A percentile compares a stretch with the other conserved stretches of the same genome.
Evolutionary conservation across 148 eudicot genomes (phyloP).

Genomic region (Dysphania ambrosioides): DNA sequence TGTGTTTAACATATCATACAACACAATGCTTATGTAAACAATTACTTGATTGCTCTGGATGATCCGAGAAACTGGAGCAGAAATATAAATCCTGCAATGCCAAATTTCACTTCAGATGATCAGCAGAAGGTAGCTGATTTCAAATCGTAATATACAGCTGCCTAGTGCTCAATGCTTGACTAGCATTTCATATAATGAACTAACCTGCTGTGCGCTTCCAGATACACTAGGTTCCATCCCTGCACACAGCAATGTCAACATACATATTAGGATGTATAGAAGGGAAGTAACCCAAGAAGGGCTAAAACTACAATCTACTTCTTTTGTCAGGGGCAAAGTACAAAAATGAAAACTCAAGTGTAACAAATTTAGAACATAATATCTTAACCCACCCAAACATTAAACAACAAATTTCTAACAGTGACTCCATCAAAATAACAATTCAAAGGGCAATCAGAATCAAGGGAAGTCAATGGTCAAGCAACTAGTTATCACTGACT

Average conservation of each 20-base stretch:
- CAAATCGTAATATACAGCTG: constrained; percentile 6
- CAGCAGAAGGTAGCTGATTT: constrained; percentile 10
- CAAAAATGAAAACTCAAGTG: not conserved
- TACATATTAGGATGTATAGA: not conserved
- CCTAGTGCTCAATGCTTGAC: not conserved
- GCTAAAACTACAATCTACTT: too few species aligned
- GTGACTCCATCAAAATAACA: not conserved
- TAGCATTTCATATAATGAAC: constrained; percentile 18
- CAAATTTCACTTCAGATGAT: constrained; percentile 14
- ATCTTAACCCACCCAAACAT: not conserved
- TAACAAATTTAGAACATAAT: not conserved
- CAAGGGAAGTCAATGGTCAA: not conserved
- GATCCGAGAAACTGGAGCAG: constrained; percentile 57
- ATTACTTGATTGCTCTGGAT: constrained; percentile 63
- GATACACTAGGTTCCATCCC: constrained; percentile 44
- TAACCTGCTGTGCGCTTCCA: constrained; percentile 51
- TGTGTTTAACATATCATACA: not conserved
- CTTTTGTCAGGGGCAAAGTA: not conserved
- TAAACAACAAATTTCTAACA: not conserved
- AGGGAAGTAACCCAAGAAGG: not conserved
- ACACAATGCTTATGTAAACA: not conserved
- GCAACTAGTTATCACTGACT: not conserved
- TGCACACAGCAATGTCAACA: constrained; percentile 34
- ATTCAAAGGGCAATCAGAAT: not conserved
- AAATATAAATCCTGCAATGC: constrained; percentile 53